Evolutionary conservation across 78 protist genomes (phyloP), one percentile per base, ranked within the genome.

Genomic region (Dictyostelium purpureum): DNA sequence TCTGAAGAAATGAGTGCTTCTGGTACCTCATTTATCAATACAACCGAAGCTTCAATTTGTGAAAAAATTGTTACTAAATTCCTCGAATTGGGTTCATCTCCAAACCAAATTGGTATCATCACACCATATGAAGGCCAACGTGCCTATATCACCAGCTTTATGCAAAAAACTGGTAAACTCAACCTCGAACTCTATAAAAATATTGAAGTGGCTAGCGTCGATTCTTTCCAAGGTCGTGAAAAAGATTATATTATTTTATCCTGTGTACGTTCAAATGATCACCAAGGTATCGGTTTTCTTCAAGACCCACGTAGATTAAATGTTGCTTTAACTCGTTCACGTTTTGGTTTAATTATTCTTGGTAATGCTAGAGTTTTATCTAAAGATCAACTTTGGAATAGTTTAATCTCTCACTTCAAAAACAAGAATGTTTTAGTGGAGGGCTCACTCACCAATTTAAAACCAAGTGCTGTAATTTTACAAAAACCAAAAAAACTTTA

Each of bases 51-150:
- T 7, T 37, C 91, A n/a, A 49, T 52, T 19, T 99, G 97, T 10
- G 99, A 97, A 75, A 93, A 97, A 95, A 54, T 97, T 2, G 99
- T 98, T 26, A 97, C 99, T 10, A 88, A 67, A 7, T 74, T 99
- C 66, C 43, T 99, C 26, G 71, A 89, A 24, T 45, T 87, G 0
- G 99, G 99, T 18, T 85, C 98, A 19, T 74, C 21, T 14, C 99
- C 99, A 4, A 80, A 56, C 11, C 98, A 98, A 81, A 97, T 99
- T 49, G 99, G 99, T 79, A 95, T 99, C 77, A 94, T 99, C 92
- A 99, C 99, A 21, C 99, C 99, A 9, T 99, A 99, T 87, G 99
- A 98, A 43, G 99, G 99, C 12, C 99, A 99, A 94, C 96, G 99
- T 40, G 98, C 98, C 2, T 98, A 91, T 96, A 43, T 99, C 38